These are phyloP conservation scores for Microstroma glucosiphilum DNA, from an alignment of 1,284 basidiomycete species.

Conservation along the genomic window DNA sequence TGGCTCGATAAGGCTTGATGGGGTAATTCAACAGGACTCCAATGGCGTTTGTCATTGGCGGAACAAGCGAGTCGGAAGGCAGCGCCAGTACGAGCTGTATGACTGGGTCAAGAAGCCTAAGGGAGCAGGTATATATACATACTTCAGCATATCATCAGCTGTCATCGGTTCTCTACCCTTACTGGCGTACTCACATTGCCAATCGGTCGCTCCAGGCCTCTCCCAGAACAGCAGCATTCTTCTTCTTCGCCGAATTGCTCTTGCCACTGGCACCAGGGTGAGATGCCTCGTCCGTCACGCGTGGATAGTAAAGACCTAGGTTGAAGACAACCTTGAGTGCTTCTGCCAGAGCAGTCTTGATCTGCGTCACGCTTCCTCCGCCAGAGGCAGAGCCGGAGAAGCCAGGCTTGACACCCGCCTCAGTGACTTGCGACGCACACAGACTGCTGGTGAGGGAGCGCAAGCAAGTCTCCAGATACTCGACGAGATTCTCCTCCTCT, in stretches of 20 bases:
- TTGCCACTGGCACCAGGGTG: no score
- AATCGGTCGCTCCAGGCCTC: no score
- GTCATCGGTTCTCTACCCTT: no score
- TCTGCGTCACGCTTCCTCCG: conserved; percentile 12
- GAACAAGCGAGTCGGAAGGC: conserved; percentile 22
- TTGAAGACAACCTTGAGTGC: conserved; percentile 42
- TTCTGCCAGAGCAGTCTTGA: conserved; percentile 29
- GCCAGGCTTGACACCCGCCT: no score
- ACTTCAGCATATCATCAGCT: neutral
- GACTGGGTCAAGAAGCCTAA: conserved; percentile 27
- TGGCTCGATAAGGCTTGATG: neutral
- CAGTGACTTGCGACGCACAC: no score
- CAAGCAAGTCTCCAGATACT: neutral
- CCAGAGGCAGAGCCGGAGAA: no score
- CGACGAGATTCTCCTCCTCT: conserved; percentile 19
- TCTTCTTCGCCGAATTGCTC: no score
- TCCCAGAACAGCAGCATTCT: no score
- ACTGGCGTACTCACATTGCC: no score
- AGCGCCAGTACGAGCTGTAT: conserved; percentile 21
- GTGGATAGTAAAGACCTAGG: conserved; percentile 38
- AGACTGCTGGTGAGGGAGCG: neutral
- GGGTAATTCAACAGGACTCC: conserved; percentile 41
- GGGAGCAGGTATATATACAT: neutral
- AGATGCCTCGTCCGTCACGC: conserved; percentile 12
- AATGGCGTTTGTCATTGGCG: conserved; percentile 39